Conservation (phyloP, 1,284 basidiomycete genomes). For the Ganoderma lucidum region DNA sequence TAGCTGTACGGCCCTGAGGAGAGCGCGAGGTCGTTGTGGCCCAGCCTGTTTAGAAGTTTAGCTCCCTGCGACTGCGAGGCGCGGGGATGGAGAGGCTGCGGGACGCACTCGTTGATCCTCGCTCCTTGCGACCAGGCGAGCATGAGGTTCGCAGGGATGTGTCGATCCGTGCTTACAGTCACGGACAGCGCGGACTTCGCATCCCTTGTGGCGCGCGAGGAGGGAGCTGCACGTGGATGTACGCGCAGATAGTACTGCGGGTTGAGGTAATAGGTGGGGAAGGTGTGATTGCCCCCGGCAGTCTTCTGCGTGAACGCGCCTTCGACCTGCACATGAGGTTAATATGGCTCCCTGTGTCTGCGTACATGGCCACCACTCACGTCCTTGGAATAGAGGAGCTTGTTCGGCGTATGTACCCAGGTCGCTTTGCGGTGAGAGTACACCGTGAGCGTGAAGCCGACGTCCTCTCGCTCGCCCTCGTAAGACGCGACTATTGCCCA, state of each 20-base stretch:
- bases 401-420: slow-evolving; percentile 56
- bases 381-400: slow-evolving; percentile 54
- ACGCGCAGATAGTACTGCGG: slow-evolving; percentile 86
- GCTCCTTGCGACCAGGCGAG: slow-evolving; percentile 80
- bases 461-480: slow-evolving; percentile 65
- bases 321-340: slow-evolving; percentile 53
- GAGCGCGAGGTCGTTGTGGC: slow-evolving; percentile 71
- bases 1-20: slow-evolving; percentile 87
- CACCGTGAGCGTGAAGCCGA: slow-evolving; percentile 71
- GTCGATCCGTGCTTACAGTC: slow-evolving; percentile 64
- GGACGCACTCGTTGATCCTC: slow-evolving; percentile 75
- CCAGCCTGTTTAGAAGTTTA: slow-evolving; percentile 49
- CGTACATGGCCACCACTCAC: slow-evolving; percentile 37
- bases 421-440: slow-evolving; percentile 54
- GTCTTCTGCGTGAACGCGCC: slow-evolving; percentile 74
- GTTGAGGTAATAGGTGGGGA: slow-evolving; percentile 88
- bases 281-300: slow-evolving; percentile 84
- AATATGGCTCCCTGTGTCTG: neutral
- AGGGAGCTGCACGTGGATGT: slow-evolving; percentile 39
- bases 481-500: slow-evolving; percentile 69
- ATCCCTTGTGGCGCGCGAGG: slow-evolving; percentile 25
- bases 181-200: slow-evolving; percentile 57
- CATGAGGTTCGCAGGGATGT: slow-evolving; percentile 80
- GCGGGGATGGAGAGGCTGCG: too few relatives aligned
- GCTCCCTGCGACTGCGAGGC: slow-evolving; percentile 12